Conservation (phyloP, 768 basidiomycete species). For the Amanita exitialis region DNA sequence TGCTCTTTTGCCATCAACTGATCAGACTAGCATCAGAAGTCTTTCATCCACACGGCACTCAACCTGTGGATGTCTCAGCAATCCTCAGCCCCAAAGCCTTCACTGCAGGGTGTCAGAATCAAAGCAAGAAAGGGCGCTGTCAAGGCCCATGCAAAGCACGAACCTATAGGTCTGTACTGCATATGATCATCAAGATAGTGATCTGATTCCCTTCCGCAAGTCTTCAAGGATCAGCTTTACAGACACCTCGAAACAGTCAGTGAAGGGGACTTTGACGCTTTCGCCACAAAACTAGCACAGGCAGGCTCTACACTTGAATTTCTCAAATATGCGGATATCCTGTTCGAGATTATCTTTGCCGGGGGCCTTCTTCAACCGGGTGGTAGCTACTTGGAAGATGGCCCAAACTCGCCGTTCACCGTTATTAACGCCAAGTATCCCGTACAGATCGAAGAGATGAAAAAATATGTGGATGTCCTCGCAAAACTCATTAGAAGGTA, state of each 20-base stretch:
- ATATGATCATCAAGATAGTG: conserved; percentile 3
- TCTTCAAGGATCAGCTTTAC: conserved; percentile 89
- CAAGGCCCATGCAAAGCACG: conserved; percentile 91
- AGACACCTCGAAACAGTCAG: conserved; percentile 82
- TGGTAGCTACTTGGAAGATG: conserved; percentile 83
- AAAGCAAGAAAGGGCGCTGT: conserved; percentile 90
- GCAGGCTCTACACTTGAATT: conserved; percentile 91
- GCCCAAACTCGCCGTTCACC: conserved; percentile 81
- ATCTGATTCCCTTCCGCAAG: conserved; percentile 25
- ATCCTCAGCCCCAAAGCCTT: conserved; percentile 76
- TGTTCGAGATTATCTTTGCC: conserved; percentile 94
- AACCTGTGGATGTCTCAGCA: conserved; percentile 87
- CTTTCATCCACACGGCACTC: conserved; percentile 1
- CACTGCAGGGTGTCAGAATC: conserved; percentile 86
- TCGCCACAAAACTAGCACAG: conserved; percentile 76
- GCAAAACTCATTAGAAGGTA: conserved; percentile 95
- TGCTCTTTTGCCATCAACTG: neutral
- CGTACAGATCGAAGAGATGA: conserved; percentile 75
- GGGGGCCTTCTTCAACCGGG: conserved; percentile 96
- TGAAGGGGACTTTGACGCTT: conserved; percentile 72
- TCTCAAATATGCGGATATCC: conserved; percentile 93
- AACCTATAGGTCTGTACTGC: conserved; percentile 50
- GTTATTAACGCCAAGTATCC: conserved; percentile 76
- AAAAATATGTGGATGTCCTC: conserved; percentile 88
- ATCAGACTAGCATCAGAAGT: neutral